A percentile compares a stretch with the other conserved stretches of the same genome.
These are phyloP conservation scores for Metschnikowia bowlesiae DNA, from an alignment of 805 yeast genomes.

Conservation along the genomic window DNA sequence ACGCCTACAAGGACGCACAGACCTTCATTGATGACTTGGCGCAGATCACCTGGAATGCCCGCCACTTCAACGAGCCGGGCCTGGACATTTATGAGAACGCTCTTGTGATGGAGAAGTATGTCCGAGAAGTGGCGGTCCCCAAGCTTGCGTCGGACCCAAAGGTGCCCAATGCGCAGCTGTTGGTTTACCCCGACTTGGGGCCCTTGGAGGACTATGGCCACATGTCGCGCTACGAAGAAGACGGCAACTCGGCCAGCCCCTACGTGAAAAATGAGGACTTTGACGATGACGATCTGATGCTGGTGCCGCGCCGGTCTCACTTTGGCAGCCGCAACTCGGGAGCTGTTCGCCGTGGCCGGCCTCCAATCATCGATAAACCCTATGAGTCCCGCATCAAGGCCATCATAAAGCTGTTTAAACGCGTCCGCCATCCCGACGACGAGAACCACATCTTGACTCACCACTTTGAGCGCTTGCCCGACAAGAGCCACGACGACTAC, in stretches of 20 bases:
- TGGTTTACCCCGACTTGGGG: constrained; percentile 63
- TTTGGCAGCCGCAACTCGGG: constrained; percentile 18
- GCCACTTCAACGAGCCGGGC: constrained; percentile 70
- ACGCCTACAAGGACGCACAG: constrained; percentile 55
- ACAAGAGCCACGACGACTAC: constrained; percentile 52
- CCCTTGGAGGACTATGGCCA: constrained; percentile 37
- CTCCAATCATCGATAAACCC: constrained; percentile 87
- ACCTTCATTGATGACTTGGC: constrained; percentile 73
- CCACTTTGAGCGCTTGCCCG: constrained; percentile 81
- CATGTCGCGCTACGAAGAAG: constrained; percentile 10
- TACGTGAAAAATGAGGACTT: constrained; percentile 12
- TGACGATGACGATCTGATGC: constrained; percentile 16
- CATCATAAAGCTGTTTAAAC: constrained; percentile 74
- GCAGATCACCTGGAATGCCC: constrained; percentile 88
- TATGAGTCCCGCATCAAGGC: constrained; percentile 90
- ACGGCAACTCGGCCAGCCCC: constrained; percentile 10
- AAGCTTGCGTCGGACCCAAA: constrained; percentile 40
- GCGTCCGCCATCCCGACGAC: constrained; percentile 51
- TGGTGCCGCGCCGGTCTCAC: constrained; percentile 4
- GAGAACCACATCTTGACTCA: constrained; percentile 49
- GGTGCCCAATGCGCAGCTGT: constrained; percentile 30
- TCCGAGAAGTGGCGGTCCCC: constrained; percentile 47
- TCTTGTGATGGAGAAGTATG: constrained; percentile 48
- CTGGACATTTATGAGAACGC: constrained; percentile 70
- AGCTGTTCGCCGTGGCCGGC: constrained; percentile 78